phyloP scores from a whole-genome alignment of 495 filamentous ascomycete genomes.

The Clohesyomyces aquaticus region DNA sequence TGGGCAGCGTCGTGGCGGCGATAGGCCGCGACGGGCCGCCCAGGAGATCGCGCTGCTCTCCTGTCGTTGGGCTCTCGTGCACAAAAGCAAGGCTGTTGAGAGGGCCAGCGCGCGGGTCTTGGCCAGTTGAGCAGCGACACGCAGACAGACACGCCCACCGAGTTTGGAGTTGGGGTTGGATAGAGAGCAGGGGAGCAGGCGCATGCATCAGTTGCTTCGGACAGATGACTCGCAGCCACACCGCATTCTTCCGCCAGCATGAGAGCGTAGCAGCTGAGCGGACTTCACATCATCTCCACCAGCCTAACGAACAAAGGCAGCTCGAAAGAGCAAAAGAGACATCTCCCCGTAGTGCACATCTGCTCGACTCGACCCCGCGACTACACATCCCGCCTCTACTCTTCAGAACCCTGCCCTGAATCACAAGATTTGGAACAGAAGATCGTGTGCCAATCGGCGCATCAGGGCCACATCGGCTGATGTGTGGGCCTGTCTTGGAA shows the following conservation, averaged over 20 bases:
- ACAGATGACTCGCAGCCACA: slow-evolving; percentile 18
- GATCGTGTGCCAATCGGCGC: slow-evolving; percentile 13
- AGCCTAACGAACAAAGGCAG: slow-evolving; percentile 27
- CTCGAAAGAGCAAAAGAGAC: neutral
- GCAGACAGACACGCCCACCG: neutral
- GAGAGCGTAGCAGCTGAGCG: neutral
- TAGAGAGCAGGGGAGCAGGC: neutral
- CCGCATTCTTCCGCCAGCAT: slow-evolving; percentile 20
- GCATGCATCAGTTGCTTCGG: slow-evolving; percentile 8
- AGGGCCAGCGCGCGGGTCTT: slow-evolving; percentile 1
- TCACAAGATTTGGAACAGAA: neutral
- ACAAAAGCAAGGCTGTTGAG: slow-evolving; percentile 19
- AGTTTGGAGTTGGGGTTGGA: neutral
- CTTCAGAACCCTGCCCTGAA: no score
- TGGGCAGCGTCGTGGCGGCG: neutral
- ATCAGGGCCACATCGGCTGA: neutral
- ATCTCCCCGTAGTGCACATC: neutral
- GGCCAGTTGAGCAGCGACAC: neutral
- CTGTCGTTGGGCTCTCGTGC: neutral
- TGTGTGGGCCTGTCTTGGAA: neutral
- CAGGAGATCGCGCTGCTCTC: neutral
- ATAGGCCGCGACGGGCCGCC: slow-evolving; percentile 23
- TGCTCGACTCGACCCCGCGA: neutral
- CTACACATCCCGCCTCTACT: no score
- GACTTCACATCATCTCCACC: neutral